A percentile compares a stretch with the other conserved stretches of the same genome.
Conservation (phyloP, 2,329 filamentous ascomycete genomes). For the Fusarium mexicanum region DNA sequence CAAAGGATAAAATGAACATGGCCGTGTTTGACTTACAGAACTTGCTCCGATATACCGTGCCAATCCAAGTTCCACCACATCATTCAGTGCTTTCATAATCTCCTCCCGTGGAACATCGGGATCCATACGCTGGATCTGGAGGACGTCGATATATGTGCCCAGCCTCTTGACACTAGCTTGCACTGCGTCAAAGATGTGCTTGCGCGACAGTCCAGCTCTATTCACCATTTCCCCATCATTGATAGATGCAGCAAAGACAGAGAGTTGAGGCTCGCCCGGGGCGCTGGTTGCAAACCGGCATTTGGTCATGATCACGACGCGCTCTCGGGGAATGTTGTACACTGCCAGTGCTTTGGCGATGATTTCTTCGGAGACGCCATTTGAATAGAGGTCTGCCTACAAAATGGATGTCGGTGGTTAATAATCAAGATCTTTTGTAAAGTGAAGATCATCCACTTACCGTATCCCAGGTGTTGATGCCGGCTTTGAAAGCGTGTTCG, state of each 20-base stretch:
- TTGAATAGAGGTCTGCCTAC: neutral
- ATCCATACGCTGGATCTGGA: neutral
- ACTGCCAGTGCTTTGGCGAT: neutral
- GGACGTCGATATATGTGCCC: neutral
- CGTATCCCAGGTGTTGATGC: neutral
- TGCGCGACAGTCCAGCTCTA: neutral
- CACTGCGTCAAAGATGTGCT: neutral
- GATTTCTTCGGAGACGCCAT: neutral
- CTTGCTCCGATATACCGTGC: neutral
- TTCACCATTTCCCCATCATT: neutral
- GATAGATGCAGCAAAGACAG: neutral
- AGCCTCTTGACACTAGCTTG: neutral
- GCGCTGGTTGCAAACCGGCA: neutral
- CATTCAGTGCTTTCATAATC: neutral
- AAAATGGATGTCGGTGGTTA: rapidly evolving
- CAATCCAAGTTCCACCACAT: neutral
- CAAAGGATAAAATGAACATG: slow-evolving; percentile 43
- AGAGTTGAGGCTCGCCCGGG: neutral
- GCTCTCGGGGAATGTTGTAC: neutral
- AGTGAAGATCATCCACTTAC: neutral
- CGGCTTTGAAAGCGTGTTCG: neutral
- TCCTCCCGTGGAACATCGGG: neutral
- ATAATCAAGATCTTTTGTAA: too few relatives aligned
- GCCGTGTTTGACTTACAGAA: neutral
- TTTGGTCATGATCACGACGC: neutral